phyloP scores from a whole-genome alignment of 805 yeast genomes.

The Sugiyamaella boreocaroliniensis region DNA sequence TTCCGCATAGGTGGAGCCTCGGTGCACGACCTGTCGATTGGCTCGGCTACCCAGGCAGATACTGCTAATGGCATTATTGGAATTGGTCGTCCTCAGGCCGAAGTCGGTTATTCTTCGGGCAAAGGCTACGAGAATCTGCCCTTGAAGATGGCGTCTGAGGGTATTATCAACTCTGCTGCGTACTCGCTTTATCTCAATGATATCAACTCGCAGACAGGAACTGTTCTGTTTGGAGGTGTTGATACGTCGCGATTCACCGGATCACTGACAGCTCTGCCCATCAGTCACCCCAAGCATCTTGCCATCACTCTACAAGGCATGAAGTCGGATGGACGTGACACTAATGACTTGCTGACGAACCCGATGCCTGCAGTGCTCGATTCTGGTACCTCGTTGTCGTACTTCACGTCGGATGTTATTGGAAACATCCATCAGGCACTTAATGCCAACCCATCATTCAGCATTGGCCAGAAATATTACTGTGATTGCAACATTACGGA shows the following conservation, averaged over 20 bases:
- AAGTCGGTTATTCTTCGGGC: slow-evolving; percentile 31
- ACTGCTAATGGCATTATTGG: slow-evolving; percentile 54
- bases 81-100: slow-evolving; percentile 47
- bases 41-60: slow-evolving; percentile 62
- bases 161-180: slow-evolving; percentile 49
- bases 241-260: slow-evolving; percentile 47
- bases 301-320: slow-evolving; percentile 28
- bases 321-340: slow-evolving; percentile 23
- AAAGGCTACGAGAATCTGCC: slow-evolving; percentile 60
- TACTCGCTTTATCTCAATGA: slow-evolving; percentile 60
- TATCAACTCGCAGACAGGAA: slow-evolving; percentile 38
- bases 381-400: slow-evolving; percentile 50
- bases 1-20: slow-evolving; percentile 49
- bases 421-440: slow-evolving; percentile 32
- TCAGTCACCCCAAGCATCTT: slow-evolving; percentile 31
- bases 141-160: slow-evolving; percentile 48
- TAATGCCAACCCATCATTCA: slow-evolving; percentile 33
- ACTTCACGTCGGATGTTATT: slow-evolving; percentile 37
- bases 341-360: slow-evolving; percentile 18
- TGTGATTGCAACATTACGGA: slow-evolving; percentile 33
- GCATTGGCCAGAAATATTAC: slow-evolving; percentile 31
- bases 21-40: slow-evolving; percentile 57
- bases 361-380: slow-evolving; percentile 40
- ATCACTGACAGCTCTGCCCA: slow-evolving; percentile 32
- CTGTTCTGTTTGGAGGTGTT: slow-evolving; percentile 50